Conservation (phyloP, 1,284 basidiomycete genomes). For the Nidula niveotomentosa region DNA sequence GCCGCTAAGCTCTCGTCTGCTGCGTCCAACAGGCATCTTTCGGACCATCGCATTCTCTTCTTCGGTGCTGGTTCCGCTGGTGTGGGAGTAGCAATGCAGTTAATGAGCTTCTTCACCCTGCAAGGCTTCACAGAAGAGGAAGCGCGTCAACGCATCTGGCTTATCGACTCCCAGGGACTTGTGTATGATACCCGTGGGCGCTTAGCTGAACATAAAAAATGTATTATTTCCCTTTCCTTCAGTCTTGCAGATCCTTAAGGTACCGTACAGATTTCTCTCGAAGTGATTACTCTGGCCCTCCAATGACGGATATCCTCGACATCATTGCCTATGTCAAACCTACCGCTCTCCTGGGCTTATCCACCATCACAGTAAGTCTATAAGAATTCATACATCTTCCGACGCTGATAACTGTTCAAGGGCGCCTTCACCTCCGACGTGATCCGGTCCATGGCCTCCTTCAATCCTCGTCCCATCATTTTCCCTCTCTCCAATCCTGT, state of each 20-base stretch:
- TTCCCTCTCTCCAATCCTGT: constrained; percentile 98
- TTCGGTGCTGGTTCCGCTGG: constrained; percentile 89
- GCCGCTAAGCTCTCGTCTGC: constrained; percentile 79
- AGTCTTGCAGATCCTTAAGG: constrained; percentile 2
- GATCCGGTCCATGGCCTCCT: constrained; percentile 80
- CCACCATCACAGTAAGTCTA: constrained; percentile 66
- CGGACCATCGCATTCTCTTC: constrained; percentile 88
- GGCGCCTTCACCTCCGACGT: constrained; percentile 81
- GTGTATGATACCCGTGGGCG: constrained; percentile 72
- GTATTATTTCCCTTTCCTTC: constrained; percentile 33
- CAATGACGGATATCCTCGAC: constrained; percentile 75
- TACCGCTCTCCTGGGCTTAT: constrained; percentile 90
- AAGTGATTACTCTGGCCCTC: constrained; percentile 74
- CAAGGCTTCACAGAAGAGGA: constrained; percentile 76
- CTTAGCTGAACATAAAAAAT: constrained; percentile 84
- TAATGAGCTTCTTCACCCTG: constrained; percentile 87
- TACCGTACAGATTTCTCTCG: constrained; percentile 71
- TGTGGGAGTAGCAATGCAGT: constrained; percentile 87
- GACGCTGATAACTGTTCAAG: constrained; percentile 17
- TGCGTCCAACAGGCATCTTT: constrained; percentile 68
- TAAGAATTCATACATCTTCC: no score
- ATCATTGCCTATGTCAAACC: constrained; percentile 88
- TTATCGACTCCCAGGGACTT: constrained; percentile 87
- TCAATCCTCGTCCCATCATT: constrained; percentile 89
- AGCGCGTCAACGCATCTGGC: constrained; percentile 78